phyloP scores from a whole-genome alignment of 805 yeast species.

The Spathaspora gorwiae region DNA sequence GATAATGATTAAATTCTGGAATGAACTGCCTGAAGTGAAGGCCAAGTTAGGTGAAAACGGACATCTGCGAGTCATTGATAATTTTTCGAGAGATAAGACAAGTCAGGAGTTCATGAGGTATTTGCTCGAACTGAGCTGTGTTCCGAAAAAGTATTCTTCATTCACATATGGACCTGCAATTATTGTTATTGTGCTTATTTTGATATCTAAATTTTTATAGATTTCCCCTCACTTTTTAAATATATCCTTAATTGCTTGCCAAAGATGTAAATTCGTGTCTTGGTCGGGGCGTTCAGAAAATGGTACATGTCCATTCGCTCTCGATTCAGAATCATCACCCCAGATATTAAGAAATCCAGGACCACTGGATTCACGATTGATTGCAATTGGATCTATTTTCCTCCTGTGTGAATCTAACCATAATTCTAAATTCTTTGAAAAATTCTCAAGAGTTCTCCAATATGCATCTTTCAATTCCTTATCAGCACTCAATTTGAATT shows the following conservation, averaged over 20 bases:
- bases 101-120: conserved; percentile 24
- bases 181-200: neutral
- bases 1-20: conserved; percentile 39
- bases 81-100: conserved; percentile 46
- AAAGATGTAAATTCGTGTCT: conserved; percentile 18
- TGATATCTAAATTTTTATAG: neutral
- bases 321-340: conserved; percentile 7
- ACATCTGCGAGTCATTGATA: conserved; percentile 26
- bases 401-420: conserved; percentile 14
- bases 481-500: conserved; percentile 27
- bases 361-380: neutral
- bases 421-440: conserved; percentile 10
- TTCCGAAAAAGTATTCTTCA: neutral
- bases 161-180: neutral
- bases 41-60: conserved; percentile 33
- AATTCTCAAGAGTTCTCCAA: conserved; percentile 11
- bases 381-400: neutral
- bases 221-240: conserved; percentile 10
- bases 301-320: neutral
- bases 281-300: neutral
- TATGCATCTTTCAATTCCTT: conserved; percentile 20
- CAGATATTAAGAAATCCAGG: conserved; percentile 6
- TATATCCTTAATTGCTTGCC: conserved; percentile 28
- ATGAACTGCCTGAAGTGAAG: conserved; percentile 17
- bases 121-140: conserved; percentile 5